Percentiles rank a stretch among this genome's conserved stretches.
Evolutionary conservation across 2,329 filamentous ascomycete species (phyloP).

Genomic region (Xylariomycetidae sp.): DNA sequence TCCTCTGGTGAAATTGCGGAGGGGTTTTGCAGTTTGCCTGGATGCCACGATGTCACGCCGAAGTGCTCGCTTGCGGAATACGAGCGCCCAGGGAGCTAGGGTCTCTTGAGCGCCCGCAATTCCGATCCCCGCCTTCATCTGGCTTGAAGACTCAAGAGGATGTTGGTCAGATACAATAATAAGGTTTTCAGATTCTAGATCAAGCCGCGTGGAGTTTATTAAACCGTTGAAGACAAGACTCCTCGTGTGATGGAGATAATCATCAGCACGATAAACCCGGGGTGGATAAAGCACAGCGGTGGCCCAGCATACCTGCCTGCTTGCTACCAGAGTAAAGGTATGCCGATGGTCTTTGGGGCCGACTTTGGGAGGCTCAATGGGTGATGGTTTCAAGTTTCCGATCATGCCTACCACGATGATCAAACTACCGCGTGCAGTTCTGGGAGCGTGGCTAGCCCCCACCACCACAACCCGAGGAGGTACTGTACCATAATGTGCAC

Average conservation of each 20-base stretch:
- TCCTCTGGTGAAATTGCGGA: conserved; percentile 16
- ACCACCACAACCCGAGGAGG: conserved; percentile 4
- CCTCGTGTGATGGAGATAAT: too few relatives aligned
- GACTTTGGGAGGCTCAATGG: conserved; percentile 7
- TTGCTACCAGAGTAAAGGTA: too few relatives aligned
- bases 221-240: conserved; percentile 7
- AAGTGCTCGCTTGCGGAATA: conserved; percentile 7
- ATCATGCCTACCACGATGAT: conserved; percentile 26
- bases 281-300: too few relatives aligned
- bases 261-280: too few relatives aligned
- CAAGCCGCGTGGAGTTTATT: conserved; percentile 15
- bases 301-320: too few relatives aligned
- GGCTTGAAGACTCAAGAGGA: conserved; percentile 4
- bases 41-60: conserved; percentile 17
- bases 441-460: conserved; percentile 6
- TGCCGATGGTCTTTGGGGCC: neutral
- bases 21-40: conserved; percentile 18
- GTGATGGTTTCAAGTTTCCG: conserved; percentile 25
- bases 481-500: neutral
- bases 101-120: too few relatives aligned
- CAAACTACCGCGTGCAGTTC: conserved; percentile 23
- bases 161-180: conserved; percentile 1
- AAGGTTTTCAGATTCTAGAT: conserved; percentile 7
- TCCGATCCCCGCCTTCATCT: too few relatives aligned
- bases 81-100: too few relatives aligned